Evolutionary conservation across 2,329 filamentous ascomycete genomes (phyloP).

Genomic region (Aspergillus spinulosporus): DNA sequence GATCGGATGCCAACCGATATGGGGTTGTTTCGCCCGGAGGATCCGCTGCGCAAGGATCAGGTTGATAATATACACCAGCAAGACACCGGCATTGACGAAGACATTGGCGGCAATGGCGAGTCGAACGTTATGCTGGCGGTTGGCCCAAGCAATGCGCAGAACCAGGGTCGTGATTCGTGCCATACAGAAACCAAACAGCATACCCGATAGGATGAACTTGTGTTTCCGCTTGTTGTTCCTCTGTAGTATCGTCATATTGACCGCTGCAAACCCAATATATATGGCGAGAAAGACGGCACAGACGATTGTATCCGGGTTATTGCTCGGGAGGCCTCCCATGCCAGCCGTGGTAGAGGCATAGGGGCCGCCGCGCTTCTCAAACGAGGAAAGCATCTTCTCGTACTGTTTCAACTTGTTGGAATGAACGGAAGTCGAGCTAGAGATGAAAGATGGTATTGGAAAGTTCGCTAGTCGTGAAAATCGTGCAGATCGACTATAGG

Average conservation of each 20-base stretch:
- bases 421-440: no score
- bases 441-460: no score
- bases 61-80: constrained; percentile 77
- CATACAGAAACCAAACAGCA: constrained; percentile 53
- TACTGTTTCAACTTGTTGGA: no score
- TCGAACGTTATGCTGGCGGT: constrained; percentile 42
- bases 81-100: constrained; percentile 70
- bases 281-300: constrained; percentile 60
- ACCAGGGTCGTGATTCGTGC: constrained; percentile 49
- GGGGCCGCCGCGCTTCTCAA: constrained; percentile 25
- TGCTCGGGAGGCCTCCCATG: constrained; percentile 53
- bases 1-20: constrained; percentile 65
- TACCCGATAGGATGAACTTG: constrained; percentile 52
- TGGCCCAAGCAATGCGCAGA: constrained; percentile 60
- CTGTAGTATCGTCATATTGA: constrained; percentile 50
- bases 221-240: constrained; percentile 44
- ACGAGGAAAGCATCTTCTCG: neutral
- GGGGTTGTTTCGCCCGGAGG: constrained; percentile 69
- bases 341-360: constrained; percentile 34
- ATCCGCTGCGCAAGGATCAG: constrained; percentile 75
- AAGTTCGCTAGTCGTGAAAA: no score
- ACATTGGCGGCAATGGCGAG: constrained; percentile 63
- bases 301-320: constrained; percentile 64
- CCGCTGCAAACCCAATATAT: constrained; percentile 45
- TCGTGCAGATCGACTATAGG: no score